Percentiles rank a stretch among this genome's conserved stretches.
Conservation (phyloP, 352 stramenopile genomes). For the Blastocystis sp. region DNA sequence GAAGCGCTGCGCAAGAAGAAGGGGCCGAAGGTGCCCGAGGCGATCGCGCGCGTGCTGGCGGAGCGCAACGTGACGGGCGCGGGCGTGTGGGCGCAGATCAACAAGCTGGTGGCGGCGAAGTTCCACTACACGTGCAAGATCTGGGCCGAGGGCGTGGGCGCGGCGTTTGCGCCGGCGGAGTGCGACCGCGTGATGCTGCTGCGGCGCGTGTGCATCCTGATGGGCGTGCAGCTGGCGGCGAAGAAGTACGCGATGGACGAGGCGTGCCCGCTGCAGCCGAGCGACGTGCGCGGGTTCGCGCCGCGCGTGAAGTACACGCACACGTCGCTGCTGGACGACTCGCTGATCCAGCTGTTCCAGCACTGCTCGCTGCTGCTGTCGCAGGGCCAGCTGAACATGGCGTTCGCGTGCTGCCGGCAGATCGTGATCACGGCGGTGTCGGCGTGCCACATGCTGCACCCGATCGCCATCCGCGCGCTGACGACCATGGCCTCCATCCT, state of each 20-base stretch:
- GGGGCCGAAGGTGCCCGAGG: constrained; percentile 1
- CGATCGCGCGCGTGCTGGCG: constrained; percentile 22
- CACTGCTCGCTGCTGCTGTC: background rate
- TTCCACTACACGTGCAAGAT: constrained; percentile 46
- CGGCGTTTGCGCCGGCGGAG: background rate
- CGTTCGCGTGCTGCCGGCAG: constrained; percentile 43
- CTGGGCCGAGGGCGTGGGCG: background rate
- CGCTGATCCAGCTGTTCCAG: background rate
- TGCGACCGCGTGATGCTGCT: constrained; percentile 57
- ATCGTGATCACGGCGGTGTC: constrained; percentile 29
- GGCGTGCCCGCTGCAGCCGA: constrained; percentile 5
- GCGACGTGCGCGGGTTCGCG: constrained; percentile 12
- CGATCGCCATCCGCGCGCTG: constrained; percentile 40
- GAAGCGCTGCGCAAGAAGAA: constrained; percentile 44
- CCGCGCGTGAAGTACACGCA: constrained; percentile 37
- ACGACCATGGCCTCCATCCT: constrained; percentile 46
- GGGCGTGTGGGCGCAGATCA: constrained; percentile 44
- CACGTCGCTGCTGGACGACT: constrained; percentile 23
- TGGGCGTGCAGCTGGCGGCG: constrained; percentile 21
- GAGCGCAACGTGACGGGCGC: constrained; percentile 21
- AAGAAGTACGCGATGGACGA: background rate
- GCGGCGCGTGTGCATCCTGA: constrained; percentile 43
- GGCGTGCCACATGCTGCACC: constrained; percentile 47
- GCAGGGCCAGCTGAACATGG: background rate
- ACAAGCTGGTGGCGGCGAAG: constrained; percentile 20